Base-by-base conservation (phyloP, 306 rosid genomes). In the Prosopis cineraria region DNA sequence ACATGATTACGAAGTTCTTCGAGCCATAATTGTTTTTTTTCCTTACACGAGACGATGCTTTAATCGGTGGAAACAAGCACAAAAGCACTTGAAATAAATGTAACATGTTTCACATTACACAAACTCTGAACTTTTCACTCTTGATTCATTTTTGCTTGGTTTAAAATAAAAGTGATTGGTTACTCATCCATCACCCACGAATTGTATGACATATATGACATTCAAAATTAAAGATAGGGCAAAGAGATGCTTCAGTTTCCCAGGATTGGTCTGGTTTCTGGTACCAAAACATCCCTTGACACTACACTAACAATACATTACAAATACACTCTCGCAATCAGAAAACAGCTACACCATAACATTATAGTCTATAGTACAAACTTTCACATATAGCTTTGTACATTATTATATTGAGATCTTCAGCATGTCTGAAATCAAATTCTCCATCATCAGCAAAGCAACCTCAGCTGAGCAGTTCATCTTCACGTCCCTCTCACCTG, bases 381-480 rank as follows among this genome's bases (percentile, higher is more conserved):
- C 5, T 71, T 65, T 70, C 39, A 60, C 44, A 44, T n/a, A 2
- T 64, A 48, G 45, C 33, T 0, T 3, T 11, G 31, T 0, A 80
- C 43, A 43, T 30, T 37, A 40, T 85, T 80, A 90, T 12, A 90
- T 88, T 27, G 90, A 90, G 24, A 90, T 80, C 81, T 79, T 81
- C 84, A 90, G 69, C 88, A 88, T 74, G 34, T 86, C 90, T 24
- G 60, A 69, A 80, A 74, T 52, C 36, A 90, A 82, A 66, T 86
- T 81, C 30, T 86, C 90, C 94, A 90, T 86, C 94, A 90, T 84
- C 69, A 81, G 40, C 34, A 68, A 29, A 19, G 78, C 74, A 24
- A 70, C 89, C 74, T 86, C 89, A 9, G 72, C 76, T 14, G 48
- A 80, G 71, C 82, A 80, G 10, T 77, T 70, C 53, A 25, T 48